A percentile compares a stretch with the other conserved stretches of the same genome.
phyloP scores from a whole-genome alignment of 768 basidiomycete genomes.

The Tephrocybe rancida region DNA sequence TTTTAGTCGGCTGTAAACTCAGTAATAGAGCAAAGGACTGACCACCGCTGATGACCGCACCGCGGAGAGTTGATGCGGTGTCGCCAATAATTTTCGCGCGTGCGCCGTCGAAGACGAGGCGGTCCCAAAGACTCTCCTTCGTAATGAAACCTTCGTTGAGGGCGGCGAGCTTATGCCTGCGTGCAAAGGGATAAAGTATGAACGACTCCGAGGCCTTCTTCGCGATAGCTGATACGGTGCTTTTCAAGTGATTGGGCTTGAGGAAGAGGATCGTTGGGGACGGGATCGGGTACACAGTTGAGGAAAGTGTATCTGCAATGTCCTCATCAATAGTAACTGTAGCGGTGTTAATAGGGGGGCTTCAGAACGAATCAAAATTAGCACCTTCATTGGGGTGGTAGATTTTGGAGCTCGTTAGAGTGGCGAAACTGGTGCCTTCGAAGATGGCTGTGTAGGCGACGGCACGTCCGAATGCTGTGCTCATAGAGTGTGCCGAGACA shows the following conservation, averaged over 20 bases:
- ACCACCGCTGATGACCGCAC: constrained; percentile 78
- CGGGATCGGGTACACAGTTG: constrained; percentile 57
- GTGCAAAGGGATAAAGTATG: constrained; percentile 62
- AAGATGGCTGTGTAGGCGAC: constrained; percentile 79
- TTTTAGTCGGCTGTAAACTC: neutral
- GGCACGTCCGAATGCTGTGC: constrained; percentile 77
- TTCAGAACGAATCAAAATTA: neutral
- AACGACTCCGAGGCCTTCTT: constrained; percentile 54
- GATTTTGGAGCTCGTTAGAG: constrained; percentile 56
- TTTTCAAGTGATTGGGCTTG: constrained; percentile 61
- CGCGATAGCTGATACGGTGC: constrained; percentile 55
- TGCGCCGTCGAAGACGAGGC: constrained; percentile 70
- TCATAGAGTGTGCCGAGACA: constrained; percentile 71
- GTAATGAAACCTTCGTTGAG: constrained; percentile 75
- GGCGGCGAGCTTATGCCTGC: constrained; percentile 75
- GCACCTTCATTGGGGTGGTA: constrained; percentile 48
- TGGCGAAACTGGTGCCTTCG: constrained; percentile 75
- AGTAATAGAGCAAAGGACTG: constrained; percentile 19
- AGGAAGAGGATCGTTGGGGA: constrained; percentile 82
- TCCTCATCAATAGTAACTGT: constrained; percentile 30
- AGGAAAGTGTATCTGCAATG: constrained; percentile 50
- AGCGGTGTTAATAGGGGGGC: too few relatives aligned
- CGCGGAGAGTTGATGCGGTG: constrained; percentile 62
- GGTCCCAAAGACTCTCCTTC: constrained; percentile 85
- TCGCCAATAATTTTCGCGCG: constrained; percentile 62